Conservation (phyloP, 148 eudicot species). For the Cornus kousa region DNA sequence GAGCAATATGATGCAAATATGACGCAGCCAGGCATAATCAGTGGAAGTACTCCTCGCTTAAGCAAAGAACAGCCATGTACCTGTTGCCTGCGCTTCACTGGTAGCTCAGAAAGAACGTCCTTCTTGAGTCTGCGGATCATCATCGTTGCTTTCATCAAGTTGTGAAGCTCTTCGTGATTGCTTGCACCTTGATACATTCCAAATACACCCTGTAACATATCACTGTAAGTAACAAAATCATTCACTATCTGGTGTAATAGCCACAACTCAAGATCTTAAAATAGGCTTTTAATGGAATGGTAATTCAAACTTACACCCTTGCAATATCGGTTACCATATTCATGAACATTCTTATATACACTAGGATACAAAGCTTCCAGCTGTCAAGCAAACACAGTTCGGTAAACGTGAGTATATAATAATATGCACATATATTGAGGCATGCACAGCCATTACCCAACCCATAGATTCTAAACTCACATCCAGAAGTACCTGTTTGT, state of each 20-base stretch:
- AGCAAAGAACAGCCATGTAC: conserved; percentile 23
- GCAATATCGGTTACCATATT: conserved; percentile 95
- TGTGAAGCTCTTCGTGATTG: conserved; percentile 95
- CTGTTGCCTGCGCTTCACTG: conserved; percentile 96
- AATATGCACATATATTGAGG: not conserved
- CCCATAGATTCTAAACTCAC: conserved; percentile 5
- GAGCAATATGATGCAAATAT: not conserved
- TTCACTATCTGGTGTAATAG: not conserved
- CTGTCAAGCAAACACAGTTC: conserved; percentile 36
- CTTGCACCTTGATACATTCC: conserved; percentile 97
- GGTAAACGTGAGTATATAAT: not conserved
- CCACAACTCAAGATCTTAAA: not conserved
- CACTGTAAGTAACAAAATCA: conserved; percentile 7
- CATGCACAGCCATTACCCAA: not conserved
- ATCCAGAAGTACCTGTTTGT: conserved; percentile 65
- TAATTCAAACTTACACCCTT: conserved; percentile 79
- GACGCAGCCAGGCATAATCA: not conserved
- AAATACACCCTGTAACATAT: conserved; percentile 61
- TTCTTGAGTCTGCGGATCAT: conserved; percentile 98
- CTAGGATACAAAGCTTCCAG: conserved; percentile 90
- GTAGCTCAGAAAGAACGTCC: conserved; percentile 91
- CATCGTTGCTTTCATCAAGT: conserved; percentile 85
- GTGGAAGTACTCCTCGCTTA: not conserved
- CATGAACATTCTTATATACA: conserved; percentile 86
- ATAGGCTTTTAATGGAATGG: conserved; percentile 1